A percentile compares a stretch with the other conserved stretches of the same genome.
phyloP scores from a whole-genome alignment of 495 filamentous ascomycete species.

The Aspergillus panamensis region DNA sequence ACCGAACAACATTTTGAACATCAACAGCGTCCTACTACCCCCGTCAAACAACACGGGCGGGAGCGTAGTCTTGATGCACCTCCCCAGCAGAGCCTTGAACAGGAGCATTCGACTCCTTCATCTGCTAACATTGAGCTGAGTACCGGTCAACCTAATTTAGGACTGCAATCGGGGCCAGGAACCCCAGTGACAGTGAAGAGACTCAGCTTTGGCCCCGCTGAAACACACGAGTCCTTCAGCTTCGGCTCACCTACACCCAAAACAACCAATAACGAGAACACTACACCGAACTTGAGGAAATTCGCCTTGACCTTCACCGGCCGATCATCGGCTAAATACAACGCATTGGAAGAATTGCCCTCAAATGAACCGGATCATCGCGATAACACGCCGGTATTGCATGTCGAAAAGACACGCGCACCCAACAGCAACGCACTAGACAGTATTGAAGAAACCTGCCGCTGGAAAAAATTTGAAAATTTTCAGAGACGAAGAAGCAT shows the following conservation, averaged over 20 bases:
- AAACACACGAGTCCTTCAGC: neutral
- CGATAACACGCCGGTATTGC: conserved; percentile 17
- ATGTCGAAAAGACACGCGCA: conserved; percentile 3
- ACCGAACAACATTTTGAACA: neutral
- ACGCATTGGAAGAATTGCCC: conserved; percentile 29
- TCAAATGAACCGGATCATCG: conserved; percentile 30
- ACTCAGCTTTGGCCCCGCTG: neutral
- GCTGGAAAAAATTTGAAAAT: conserved; percentile 26
- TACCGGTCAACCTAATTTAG: neutral
- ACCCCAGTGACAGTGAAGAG: neutral
- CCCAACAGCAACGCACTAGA: neutral
- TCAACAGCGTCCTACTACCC: neutral
- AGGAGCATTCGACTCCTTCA: neutral
- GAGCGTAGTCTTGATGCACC: neutral
- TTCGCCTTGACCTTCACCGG: conserved; percentile 15
- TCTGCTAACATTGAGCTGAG: neutral
- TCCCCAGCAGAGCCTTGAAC: neutral
- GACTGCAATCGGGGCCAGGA: neutral
- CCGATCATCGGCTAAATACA: conserved; percentile 24
- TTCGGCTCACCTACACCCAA: neutral
- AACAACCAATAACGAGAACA: conserved; percentile 31
- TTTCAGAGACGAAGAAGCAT: conserved; percentile 28
- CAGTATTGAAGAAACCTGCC: conserved; percentile 6
- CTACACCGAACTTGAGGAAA: conserved; percentile 8
- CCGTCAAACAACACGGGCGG: neutral